These are phyloP conservation scores for Psophocarpus tetragonolobus DNA, from an alignment of 306 rosid genomes.

Conservation along the genomic window DNA sequence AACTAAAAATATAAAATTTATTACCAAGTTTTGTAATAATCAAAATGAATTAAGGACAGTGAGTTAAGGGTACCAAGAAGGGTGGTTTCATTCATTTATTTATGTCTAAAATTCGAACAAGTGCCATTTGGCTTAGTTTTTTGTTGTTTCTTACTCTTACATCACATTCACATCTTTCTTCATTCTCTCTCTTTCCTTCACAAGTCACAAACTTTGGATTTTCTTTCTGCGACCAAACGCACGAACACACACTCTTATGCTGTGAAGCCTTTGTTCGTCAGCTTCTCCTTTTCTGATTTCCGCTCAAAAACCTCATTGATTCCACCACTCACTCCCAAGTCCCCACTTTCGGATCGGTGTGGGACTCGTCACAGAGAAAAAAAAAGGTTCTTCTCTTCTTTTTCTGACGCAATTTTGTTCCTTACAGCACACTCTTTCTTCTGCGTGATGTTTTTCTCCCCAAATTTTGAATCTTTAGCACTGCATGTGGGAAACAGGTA, in stretches of 20 bases:
- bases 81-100: background rate
- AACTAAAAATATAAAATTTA: too few species aligned
- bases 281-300: conserved; percentile 6
- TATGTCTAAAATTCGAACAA: background rate
- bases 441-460: background rate
- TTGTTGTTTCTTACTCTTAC: background rate
- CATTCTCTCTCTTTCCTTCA: background rate
- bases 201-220: conserved; percentile 22
- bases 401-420: conserved; percentile 18
- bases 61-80: too few species aligned
- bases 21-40: too few species aligned
- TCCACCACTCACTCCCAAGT: conserved; percentile 12
- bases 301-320: conserved; percentile 26
- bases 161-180: background rate
- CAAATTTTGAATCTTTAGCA: conserved; percentile 4
- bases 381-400: conserved; percentile 16
- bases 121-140: conserved; percentile 34
- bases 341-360: conserved; percentile 41
- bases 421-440: conserved; percentile 39
- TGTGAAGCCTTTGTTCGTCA: conserved; percentile 16
- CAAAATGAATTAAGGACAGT: too few species aligned
- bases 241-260: conserved; percentile 13
- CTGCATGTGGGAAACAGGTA: conserved; percentile 33
- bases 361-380: background rate
- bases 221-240: conserved; percentile 26